phyloP scores from a whole-genome alignment of 345 rosid genomes.

The Trapa bicornis region DNA sequence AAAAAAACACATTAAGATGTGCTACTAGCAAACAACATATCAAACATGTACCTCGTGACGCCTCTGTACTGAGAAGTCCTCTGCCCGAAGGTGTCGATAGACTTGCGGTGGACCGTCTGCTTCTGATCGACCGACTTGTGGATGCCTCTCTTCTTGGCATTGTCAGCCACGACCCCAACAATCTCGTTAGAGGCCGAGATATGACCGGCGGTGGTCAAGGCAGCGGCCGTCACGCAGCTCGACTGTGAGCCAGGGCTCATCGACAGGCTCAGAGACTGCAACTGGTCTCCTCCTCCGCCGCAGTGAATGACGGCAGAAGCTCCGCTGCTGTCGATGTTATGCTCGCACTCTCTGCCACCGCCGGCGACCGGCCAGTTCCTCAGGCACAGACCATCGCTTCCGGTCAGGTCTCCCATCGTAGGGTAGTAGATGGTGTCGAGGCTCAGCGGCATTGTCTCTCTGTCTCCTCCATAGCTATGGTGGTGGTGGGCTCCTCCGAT shows the following conservation, averaged over 20 bases:
- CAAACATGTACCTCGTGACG: slow-evolving; percentile 44
- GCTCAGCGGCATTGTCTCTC: slow-evolving; percentile 14
- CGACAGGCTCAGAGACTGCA: slow-evolving; percentile 32
- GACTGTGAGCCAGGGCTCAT: slow-evolving; percentile 50
- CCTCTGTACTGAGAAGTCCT: slow-evolving; percentile 85
- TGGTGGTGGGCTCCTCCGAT: slow-evolving; percentile 8
- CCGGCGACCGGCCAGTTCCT: neutral
- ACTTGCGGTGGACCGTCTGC: slow-evolving; percentile 69
- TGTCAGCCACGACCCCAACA: slow-evolving; percentile 13
- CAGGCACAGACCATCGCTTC: neutral
- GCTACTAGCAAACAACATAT: neutral
- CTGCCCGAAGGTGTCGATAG: slow-evolving; percentile 76
- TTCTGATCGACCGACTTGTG: slow-evolving; percentile 32
- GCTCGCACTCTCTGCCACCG: neutral
- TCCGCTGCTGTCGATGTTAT: slow-evolving; percentile 4
- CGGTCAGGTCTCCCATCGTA: neutral
- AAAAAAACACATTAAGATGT: no score
- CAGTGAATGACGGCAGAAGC: slow-evolving; percentile 7
- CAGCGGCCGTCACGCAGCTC: slow-evolving; percentile 22
- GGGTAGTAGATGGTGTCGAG: slow-evolving; percentile 19
- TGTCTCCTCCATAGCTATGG: slow-evolving; percentile 4
- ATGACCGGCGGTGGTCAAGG: slow-evolving; percentile 16
- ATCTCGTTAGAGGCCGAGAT: slow-evolving; percentile 21
- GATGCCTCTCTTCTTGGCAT: slow-evolving; percentile 44
- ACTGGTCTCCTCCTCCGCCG: slow-evolving; percentile 18